A percentile compares a stretch with the other conserved stretches of the same genome.
phyloP scores from a whole-genome alignment of 768 basidiomycete genomes.

The Phylloporus sp. region DNA sequence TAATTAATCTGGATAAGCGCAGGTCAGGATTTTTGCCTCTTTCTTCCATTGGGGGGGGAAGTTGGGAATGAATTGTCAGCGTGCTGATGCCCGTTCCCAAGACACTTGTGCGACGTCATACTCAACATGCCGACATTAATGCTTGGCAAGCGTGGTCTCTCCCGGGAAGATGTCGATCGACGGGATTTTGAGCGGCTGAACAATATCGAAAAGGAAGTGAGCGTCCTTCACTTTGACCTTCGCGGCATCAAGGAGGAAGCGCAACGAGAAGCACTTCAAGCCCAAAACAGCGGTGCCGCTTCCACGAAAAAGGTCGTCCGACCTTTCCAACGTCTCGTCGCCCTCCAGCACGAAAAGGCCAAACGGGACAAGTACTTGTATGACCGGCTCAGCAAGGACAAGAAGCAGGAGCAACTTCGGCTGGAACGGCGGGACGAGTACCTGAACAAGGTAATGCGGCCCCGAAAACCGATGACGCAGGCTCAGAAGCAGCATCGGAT shows the following conservation, averaged over 20 bases:
- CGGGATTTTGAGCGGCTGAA: constrained; percentile 72
- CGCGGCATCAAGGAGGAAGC: constrained; percentile 75
- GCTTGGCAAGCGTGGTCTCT: constrained; percentile 38
- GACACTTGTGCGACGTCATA: constrained; percentile 65
- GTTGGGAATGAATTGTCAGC: neutral
- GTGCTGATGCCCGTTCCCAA: constrained; percentile 29
- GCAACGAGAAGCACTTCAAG: constrained; percentile 52
- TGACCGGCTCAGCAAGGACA: constrained; percentile 68
- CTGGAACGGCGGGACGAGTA: constrained; percentile 72
- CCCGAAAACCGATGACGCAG: constrained; percentile 44
- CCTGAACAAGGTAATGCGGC: constrained; percentile 66
- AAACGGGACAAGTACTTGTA: constrained; percentile 70
- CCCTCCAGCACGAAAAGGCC: constrained; percentile 73
- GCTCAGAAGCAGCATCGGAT: constrained; percentile 75
- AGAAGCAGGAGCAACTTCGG: constrained; percentile 66
- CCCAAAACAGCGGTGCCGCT: constrained; percentile 37
- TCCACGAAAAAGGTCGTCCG: constrained; percentile 52
- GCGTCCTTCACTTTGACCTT: constrained; percentile 58
- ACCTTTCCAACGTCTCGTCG: constrained; percentile 62
- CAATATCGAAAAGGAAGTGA: constrained; percentile 67
- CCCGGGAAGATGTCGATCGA: constrained; percentile 54
- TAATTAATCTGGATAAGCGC: constrained; percentile 81
- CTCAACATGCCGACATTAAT: constrained; percentile 46
- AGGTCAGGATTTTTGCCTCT: constrained; percentile 48
- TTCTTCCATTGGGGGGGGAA: neutral